Conservation (phyloP, 164 flowering plant genomes). For the Chimonanthus praecox region DNA sequence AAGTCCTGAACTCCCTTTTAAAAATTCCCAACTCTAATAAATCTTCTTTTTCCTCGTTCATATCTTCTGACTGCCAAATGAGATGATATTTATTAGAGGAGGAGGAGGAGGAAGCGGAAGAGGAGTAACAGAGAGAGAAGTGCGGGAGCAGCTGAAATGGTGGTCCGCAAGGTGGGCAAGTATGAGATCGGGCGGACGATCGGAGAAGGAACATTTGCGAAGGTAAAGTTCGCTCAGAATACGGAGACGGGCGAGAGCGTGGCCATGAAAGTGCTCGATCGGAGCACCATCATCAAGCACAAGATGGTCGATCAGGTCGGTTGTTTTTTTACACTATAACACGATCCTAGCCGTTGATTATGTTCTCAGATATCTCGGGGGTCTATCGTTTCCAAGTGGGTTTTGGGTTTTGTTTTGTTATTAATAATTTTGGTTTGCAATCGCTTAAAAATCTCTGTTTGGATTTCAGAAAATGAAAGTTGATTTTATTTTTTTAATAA, state of each 20-base stretch:
- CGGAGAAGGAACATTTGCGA: conserved; percentile 97
- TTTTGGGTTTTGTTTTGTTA: background rate
- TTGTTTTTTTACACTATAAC: background rate
- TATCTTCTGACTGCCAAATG: background rate
- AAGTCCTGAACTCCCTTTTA: background rate
- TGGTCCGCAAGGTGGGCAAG: conserved; percentile 90
- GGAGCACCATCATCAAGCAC: conserved; percentile 84
- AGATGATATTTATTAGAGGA: background rate
- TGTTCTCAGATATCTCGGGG: background rate
- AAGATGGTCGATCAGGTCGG: conserved; percentile 97
- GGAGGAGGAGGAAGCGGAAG: background rate
- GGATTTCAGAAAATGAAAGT: background rate
- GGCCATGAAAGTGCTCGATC: conserved; percentile 99
- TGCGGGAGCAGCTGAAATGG: conserved; percentile 38
- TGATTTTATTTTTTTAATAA: too few relatives aligned
- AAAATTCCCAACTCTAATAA: background rate
- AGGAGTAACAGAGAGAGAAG: background rate
- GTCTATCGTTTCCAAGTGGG: background rate
- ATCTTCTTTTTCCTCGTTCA: background rate
- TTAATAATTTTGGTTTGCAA: background rate
- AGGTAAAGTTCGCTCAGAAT: conserved; percentile 98
- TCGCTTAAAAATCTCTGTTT: background rate
- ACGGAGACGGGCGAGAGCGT: conserved; percentile 99
- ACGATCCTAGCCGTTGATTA: background rate
- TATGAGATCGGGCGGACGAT: conserved; percentile 96